These are phyloP conservation scores for Evernia prunastri DNA, from an alignment of 495 filamentous ascomycete genomes.

Conservation along the genomic window DNA sequence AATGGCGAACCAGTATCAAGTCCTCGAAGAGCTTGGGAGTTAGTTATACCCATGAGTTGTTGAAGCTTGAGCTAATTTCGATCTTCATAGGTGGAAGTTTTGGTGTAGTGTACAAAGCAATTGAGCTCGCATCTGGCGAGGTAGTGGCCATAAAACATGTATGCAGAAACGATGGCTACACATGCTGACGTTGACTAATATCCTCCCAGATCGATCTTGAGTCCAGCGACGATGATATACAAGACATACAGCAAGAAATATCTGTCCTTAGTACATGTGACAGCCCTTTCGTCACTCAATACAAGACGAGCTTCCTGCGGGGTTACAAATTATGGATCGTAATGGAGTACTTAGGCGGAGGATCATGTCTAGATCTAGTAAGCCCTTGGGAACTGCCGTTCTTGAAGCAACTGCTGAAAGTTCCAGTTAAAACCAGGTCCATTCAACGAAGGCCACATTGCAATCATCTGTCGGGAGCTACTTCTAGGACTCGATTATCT, in stretches of 20 bases:
- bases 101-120: conserved; percentile 92
- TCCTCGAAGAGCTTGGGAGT: conserved; percentile 91
- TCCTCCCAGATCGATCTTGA: conserved; percentile 86
- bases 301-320: conserved; percentile 89
- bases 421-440: conserved; percentile 83
- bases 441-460: conserved; percentile 86
- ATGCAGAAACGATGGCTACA: conserved; percentile 33
- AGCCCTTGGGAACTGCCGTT: conserved; percentile 4
- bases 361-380: conserved; percentile 89
- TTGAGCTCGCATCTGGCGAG: conserved; percentile 77
- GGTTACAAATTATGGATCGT: conserved; percentile 98
- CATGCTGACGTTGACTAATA: not conserved
- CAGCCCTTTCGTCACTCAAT: conserved; percentile 89
- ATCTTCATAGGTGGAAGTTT: conserved; percentile 73
- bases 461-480: conserved; percentile 88
- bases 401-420: conserved; percentile 27
- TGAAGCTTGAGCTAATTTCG: conserved; percentile 22
- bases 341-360: conserved; percentile 94
- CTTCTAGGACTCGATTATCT: conserved; percentile 88
- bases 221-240: conserved; percentile 93
- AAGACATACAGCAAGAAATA: conserved; percentile 97
- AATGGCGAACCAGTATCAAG: conserved; percentile 78
- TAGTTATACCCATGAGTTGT: conserved; percentile 36
- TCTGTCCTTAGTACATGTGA: conserved; percentile 90
- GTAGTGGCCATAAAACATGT: conserved; percentile 90